phyloP scores from a whole-genome alignment of 441 rosid species.

The Adansonia gregorii region DNA sequence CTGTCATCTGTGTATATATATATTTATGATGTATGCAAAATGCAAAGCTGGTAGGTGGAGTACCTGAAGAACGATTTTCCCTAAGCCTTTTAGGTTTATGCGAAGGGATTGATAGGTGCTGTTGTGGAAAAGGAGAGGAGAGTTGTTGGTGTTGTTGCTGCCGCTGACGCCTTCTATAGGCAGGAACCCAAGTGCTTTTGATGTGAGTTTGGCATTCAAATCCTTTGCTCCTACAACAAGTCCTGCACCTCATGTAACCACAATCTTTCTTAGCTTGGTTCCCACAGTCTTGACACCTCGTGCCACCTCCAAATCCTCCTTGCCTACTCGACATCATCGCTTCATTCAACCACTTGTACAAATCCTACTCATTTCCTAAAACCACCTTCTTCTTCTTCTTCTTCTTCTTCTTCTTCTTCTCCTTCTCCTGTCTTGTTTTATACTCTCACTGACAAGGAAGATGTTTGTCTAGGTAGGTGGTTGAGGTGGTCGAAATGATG shows the following conservation, averaged over 20 bases:
- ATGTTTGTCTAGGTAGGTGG: constrained; percentile 9
- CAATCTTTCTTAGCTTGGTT: constrained; percentile 70
- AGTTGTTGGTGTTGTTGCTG: constrained; percentile 25
- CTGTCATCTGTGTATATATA: no score
- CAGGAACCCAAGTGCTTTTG: constrained; percentile 71
- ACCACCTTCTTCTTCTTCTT: neutral
- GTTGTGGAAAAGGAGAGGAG: constrained; percentile 19
- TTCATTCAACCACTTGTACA: neutral
- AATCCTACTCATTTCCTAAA: neutral
- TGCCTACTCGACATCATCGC: constrained; percentile 33
- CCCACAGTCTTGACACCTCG: constrained; percentile 68
- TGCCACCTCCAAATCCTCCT: constrained; percentile 34
- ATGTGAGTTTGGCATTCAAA: constrained; percentile 62
- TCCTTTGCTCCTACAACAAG: constrained; percentile 60
- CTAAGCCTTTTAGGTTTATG: constrained; percentile 36
- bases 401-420: neutral
- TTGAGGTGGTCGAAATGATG: constrained; percentile 2
- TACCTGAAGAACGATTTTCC: constrained; percentile 27
- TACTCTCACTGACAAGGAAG: neutral
- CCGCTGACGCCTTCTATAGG: constrained; percentile 47
- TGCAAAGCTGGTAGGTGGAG: neutral
- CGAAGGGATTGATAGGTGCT: constrained; percentile 4
- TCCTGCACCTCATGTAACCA: constrained; percentile 54
- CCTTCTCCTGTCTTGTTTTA: neutral
- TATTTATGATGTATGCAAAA: neutral